phyloP scores from a whole-genome alignment of 1,284 basidiomycete genomes.

The Porphyrellus sp. region DNA sequence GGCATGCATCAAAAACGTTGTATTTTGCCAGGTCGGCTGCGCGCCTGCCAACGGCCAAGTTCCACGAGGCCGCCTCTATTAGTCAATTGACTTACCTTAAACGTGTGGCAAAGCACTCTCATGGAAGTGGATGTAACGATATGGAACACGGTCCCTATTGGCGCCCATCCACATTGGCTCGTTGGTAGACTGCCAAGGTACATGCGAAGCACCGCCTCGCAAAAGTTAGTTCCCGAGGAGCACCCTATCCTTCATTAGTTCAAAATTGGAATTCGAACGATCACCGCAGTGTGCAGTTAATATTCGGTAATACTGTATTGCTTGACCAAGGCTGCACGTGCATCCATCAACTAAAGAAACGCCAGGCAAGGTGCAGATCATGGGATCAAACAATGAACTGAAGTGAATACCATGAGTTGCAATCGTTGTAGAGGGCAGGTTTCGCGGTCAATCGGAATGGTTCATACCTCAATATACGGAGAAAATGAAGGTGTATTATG shows the following conservation, averaged over 20 bases:
- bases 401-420: not conserved
- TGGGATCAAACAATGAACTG: not conserved
- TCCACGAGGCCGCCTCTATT: conserved; percentile 20
- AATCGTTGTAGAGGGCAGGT: not conserved
- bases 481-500: not conserved
- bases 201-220: not conserved
- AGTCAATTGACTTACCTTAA: not conserved
- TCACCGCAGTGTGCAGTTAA: not conserved
- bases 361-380: not conserved
- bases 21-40: conserved; percentile 1
- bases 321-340: conserved; percentile 1
- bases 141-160: not conserved
- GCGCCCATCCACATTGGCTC: conserved; percentile 1
- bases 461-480: conserved; percentile 14
- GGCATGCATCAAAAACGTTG: conserved; percentile 17
- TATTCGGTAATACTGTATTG: not conserved
- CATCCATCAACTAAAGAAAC: not conserved
- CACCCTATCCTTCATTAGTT: not conserved
- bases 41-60: conserved; percentile 22
- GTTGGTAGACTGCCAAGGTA: conserved; percentile 16
- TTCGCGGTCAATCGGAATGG: not conserved
- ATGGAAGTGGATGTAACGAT: not conserved
- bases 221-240: not conserved
- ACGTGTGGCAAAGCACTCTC: not conserved
- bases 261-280: not conserved